Percentiles rank a stretch among this genome's conserved stretches.
Conservation (phyloP, 805 yeast species). For the Cyberlindnera sargentensis region DNA sequence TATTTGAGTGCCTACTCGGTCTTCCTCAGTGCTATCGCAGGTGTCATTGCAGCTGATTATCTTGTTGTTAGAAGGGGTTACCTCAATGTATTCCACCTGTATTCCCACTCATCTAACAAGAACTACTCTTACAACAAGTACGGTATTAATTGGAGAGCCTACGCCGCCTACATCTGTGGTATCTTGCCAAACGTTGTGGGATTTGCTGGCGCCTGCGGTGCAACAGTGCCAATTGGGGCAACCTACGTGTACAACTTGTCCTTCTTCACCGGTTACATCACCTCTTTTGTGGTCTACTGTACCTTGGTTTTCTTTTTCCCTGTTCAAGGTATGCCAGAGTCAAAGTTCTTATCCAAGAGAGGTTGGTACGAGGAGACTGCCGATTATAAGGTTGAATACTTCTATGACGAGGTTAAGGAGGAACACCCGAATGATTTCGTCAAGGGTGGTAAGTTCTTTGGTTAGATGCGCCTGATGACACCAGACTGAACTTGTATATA, state of each 20-base stretch:
- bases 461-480: not conserved
- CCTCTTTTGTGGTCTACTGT: conserved; percentile 50
- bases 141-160: conserved; percentile 83
- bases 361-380: conserved; percentile 38
- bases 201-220: conserved; percentile 75
- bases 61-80: conserved; percentile 68
- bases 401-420: conserved; percentile 9
- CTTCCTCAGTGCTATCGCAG: conserved; percentile 78
- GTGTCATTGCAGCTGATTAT: conserved; percentile 65
- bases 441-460: conserved; percentile 5
- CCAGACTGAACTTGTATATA: no score
- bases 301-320: conserved; percentile 48
- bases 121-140: conserved; percentile 52
- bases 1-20: conserved; percentile 77
- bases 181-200: conserved; percentile 82
- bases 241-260: conserved; percentile 63
- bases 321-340: conserved; percentile 36
- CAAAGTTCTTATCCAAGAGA: conserved; percentile 34
- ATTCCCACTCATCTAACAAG: conserved; percentile 34
- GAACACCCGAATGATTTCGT: conserved; percentile 16
- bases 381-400: conserved; percentile 10
- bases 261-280: conserved; percentile 70
- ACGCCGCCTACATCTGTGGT: conserved; percentile 72
- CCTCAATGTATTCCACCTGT: conserved; percentile 57
- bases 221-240: conserved; percentile 77